Evolutionary conservation across 108 stramenopile genomes (phyloP), one percentile per base, ranked within the genome.

Genomic region (Asterionellopsis glacialis): DNA sequence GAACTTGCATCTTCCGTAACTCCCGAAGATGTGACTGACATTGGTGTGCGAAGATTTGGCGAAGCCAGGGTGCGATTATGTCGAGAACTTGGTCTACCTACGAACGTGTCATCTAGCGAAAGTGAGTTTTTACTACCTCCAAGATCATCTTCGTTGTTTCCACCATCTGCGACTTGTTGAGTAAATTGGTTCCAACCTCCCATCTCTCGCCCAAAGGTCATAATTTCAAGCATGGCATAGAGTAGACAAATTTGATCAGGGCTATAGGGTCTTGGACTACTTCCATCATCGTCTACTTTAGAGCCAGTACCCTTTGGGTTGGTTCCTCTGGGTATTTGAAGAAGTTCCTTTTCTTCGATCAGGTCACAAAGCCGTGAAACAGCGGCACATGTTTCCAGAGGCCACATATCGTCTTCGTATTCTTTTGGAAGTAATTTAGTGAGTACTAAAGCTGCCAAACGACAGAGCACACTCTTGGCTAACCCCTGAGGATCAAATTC

Each of bases 281-380:
- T 7, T 44, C 59, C 11, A 41, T 28, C 56, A 44, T 51, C 16
- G 40, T 48, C 61, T 0, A 27, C 33, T 26, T 60, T 60, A 21
- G 28, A 51, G 3, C 39, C 45, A 38, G 4, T 23, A 13, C 27
- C 50, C n/a, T n/a, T 26, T 45, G 25, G 19, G 54, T 53, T 13
- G n/a, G 27, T 22, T 66, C 41, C 40, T 59, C 18, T 61, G 7
- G 73, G 57, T 23, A 65, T 55, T 16, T 49, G 24, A 13, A 94
- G 66, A 27, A 94, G 67, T 25, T 77, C 58, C 63, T 87, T 90
- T 63, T 94, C 89, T 73, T 94, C 93, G 0, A 94, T 71, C 38
- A 91, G 53, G 45, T 81, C 57, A 69, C 85, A 81, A 15, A 90
- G 47, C 11, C 83, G 57, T 11, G 89, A 85, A 54, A 91, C 75